phyloP scores from a whole-genome alignment of 306 rosid genomes.

The Lupinus albus region DNA sequence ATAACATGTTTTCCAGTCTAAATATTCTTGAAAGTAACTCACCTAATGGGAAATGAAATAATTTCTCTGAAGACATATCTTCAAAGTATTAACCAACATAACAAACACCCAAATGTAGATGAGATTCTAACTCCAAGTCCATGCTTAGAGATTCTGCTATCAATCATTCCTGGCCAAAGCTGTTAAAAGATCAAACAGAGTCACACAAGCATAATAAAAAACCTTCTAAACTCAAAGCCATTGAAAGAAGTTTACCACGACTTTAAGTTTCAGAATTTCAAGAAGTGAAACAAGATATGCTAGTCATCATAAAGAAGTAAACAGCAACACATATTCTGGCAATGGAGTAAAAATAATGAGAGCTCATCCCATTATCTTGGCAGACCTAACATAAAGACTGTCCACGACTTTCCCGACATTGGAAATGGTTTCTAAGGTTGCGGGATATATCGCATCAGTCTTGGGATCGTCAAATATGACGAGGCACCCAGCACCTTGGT shows the following conservation, averaged over 20 bases:
- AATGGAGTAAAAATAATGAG: not conserved
- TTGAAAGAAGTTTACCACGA: constrained; percentile 17
- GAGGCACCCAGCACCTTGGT: constrained; percentile 87
- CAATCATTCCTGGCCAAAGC: not conserved
- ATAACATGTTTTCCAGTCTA: constrained; percentile 1
- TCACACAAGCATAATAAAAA: constrained; percentile 8
- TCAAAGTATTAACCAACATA: not conserved
- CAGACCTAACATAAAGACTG: constrained; percentile 91
- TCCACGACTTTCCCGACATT: constrained; percentile 93
- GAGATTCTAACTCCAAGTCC: not conserved
- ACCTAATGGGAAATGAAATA: not conserved
- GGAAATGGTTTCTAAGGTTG: constrained; percentile 80
- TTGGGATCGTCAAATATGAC: constrained; percentile 59
- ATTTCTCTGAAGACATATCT: not conserved
- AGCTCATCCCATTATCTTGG: constrained; percentile 85
- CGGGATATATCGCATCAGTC: constrained; percentile 59
- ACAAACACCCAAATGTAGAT: not conserved
- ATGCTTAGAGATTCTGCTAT: not conserved
- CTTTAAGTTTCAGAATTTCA: constrained; percentile 29
- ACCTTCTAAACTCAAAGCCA: constrained; percentile 9
- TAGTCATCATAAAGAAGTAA: constrained; percentile 24
- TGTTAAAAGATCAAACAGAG: not conserved
- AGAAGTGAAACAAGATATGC: constrained; percentile 29
- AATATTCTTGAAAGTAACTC: too few relatives aligned
- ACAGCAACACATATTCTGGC: constrained; percentile 3